These are phyloP conservation scores for Fusarium chaquense DNA, from an alignment of 2,329 filamentous ascomycete genomes.

Conservation along the genomic window DNA sequence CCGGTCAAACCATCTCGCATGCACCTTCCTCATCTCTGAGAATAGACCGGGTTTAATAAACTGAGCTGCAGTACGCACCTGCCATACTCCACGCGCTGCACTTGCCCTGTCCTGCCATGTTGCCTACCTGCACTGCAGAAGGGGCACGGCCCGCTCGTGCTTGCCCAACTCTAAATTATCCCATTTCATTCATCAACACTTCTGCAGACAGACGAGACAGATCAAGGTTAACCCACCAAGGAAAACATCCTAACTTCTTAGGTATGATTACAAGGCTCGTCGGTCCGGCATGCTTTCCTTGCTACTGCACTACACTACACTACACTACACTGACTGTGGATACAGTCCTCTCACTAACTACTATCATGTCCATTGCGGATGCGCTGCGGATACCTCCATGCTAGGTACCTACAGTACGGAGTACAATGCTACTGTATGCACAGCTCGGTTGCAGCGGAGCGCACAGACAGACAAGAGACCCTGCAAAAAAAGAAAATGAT, in stretches of 20 bases:
- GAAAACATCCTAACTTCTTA: background rate
- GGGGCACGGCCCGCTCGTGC: constrained; percentile 3
- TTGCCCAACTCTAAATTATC: constrained; percentile 10
- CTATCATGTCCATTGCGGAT: background rate
- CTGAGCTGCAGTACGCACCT: background rate
- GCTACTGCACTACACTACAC: no score
- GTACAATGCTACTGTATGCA: background rate
- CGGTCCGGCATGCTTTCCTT: background rate
- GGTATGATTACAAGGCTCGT: constrained; percentile 5
- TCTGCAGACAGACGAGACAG: background rate
- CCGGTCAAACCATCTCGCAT: background rate
- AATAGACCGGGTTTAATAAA: constrained; percentile 10
- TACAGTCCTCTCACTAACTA: background rate
- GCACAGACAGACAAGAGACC: constrained; percentile 7
- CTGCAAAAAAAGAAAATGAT: background rate
- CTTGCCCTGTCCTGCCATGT: background rate
- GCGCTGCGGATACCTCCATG: background rate
- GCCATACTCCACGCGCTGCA: background rate
- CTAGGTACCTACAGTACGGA: background rate
- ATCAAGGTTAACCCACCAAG: background rate
- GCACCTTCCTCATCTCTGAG: background rate
- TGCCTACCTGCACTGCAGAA: constrained; percentile 2
- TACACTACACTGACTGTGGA: background rate
- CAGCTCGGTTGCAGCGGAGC: background rate
- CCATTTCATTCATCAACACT: background rate